Base-by-base conservation (phyloP, 2,329 filamentous ascomycete species). In the Pseudogymnoascus sp. region DNA sequence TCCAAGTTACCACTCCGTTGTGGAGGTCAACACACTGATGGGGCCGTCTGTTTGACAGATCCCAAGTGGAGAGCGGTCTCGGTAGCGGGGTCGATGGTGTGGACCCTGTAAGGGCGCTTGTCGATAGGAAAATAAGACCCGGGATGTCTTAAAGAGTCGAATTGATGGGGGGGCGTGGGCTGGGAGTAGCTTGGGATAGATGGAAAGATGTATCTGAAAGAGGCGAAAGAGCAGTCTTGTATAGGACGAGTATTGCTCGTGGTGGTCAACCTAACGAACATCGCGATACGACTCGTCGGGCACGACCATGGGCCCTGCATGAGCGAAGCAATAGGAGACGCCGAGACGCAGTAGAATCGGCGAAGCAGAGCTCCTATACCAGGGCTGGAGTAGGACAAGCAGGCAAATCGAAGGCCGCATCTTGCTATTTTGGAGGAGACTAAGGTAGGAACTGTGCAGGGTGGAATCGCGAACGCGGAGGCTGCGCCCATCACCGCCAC, bases 211-310 rank as follows among this genome's bases (percentile, higher is more conserved):
- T 57, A 34, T 57, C 51, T 34, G 29, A 57, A 57, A 36, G 51
- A 34, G 59, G 59, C 23, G 59, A 61, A 40, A 42, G 59, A 61
- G 34, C 59, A 39, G 21, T 61, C 59, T 61, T 61, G 59, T 61
- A 40, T 61, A 31, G 4, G 36, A 31, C 59, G 36, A 42, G 59
- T 40, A 31, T 40, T 61, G 59, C 34, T 61, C 59, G 8, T 61
- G 59, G 34, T 36, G 36, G 11, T 40, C 59, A 40, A 39, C 21
- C 36, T 40, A 39, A 61, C 34, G 59, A 61, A 61, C 36, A 42
- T 61, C 34, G 59, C 59, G 39, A 39, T 61, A 42, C 59, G 59
- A 61, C 34, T 61, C 59, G 59, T 61, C 36, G 39, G 26, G 59
- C 59, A 42, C 34, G 59, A 42, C 59, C 21, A 61, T 61, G 34